Evolutionary conservation across 2,329 filamentous ascomycete genomes (phyloP).

Genomic region (Aspergillus brasiliensis): DNA sequence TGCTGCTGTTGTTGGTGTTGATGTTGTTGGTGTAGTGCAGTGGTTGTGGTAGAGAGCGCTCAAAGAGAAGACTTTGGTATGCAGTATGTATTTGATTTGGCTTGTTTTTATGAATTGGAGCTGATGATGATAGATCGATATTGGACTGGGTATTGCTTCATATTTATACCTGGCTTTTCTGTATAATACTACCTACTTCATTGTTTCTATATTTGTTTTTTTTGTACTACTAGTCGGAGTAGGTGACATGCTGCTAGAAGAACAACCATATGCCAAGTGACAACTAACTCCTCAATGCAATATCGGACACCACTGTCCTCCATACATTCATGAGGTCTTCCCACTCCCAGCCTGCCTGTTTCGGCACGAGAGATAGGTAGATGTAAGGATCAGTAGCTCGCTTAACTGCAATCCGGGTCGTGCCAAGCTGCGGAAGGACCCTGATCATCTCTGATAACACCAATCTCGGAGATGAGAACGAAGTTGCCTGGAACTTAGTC

Average conservation of each 20-base stretch:
- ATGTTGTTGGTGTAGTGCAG: too few relatives aligned
- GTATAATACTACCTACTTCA: not conserved
- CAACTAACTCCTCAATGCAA: too few relatives aligned
- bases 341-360: too few relatives aligned
- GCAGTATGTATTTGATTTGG: not conserved
- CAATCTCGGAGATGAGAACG: not conserved
- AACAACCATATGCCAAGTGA: too few relatives aligned
- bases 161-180: not conserved
- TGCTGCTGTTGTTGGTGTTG: not conserved
- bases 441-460: not conserved
- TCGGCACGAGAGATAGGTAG: too few relatives aligned
- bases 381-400: too few relatives aligned
- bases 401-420: not conserved
- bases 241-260: too few relatives aligned
- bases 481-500: not conserved
- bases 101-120: not conserved
- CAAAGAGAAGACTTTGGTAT: not conserved
- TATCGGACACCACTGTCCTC: too few relatives aligned
- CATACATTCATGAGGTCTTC: too few relatives aligned
- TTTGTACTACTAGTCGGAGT: too few relatives aligned
- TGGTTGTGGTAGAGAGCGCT: not conserved
- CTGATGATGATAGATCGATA: not conserved
- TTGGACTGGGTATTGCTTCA: not conserved
- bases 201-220: not conserved
- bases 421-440: not conserved